These are phyloP conservation scores for Mortierella sp. DNA, from an alignment of 371 early-diverging fungal species.

Conservation along the genomic window DNA sequence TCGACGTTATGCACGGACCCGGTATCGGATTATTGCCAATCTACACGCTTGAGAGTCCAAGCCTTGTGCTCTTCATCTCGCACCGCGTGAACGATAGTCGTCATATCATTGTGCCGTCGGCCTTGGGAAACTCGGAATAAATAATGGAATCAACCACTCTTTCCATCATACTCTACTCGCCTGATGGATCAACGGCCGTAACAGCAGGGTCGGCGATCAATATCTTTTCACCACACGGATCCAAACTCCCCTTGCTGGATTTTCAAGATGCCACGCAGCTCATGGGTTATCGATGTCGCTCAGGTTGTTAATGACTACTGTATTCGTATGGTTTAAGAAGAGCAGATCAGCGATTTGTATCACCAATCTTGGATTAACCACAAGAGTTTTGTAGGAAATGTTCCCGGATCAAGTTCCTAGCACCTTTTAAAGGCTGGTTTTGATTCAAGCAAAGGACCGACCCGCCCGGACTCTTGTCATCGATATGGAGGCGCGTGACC, in stretches of 20 bases:
- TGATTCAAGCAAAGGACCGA: not conserved
- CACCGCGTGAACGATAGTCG: no score
- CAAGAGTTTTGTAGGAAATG: not conserved
- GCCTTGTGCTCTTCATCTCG: no score
- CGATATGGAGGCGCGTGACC: slow-evolving; percentile 3
- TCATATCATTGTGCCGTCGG: not conserved
- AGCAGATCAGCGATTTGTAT: not conserved
- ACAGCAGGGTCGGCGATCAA: not conserved
- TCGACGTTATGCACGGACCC: no score
- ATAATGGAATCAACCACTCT: not conserved
- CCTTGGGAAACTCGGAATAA: not conserved
- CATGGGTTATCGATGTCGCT: not conserved
- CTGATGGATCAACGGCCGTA: not conserved
- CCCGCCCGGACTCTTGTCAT: slow-evolving; percentile 3
- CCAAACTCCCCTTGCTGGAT: not conserved
- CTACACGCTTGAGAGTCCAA: no score
- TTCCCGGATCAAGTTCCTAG: not conserved
- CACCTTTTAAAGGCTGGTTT: not conserved
- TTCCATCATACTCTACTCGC: not conserved
- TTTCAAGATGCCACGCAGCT: not conserved
- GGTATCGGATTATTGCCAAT: no score
- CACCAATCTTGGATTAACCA: not conserved
- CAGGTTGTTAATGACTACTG: slow-evolving; percentile 17
- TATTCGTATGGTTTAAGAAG: not conserved
- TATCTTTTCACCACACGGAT: not conserved